Base-by-base conservation (phyloP, 768 basidiomycete species). In the Saitozyma podzolica region DNA sequence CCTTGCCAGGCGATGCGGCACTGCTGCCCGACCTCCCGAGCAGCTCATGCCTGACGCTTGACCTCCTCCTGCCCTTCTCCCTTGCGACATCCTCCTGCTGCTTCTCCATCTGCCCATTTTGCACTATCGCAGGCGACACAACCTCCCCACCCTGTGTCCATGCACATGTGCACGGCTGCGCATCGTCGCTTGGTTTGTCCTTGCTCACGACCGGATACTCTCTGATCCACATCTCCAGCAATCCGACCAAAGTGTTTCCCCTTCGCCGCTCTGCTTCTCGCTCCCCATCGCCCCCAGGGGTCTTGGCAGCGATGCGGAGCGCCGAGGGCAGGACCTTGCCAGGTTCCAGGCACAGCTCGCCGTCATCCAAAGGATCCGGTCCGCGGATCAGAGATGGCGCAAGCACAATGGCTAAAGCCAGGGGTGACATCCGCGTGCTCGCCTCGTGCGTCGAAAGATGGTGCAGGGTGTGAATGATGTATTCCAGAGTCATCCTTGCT, bases 361-460 rank as follows among this genome's bases (percentile, higher is more conserved):
- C 66, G 42, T 76, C 74, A 54, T 71, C 66, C 8, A 76, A 54
- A 0, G 69, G 61, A 60, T 76, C 65, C 6, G 62, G 52, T n/a
- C 67, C 65, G 13, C 48, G 20, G 17, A 76, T 73, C 29, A 76
- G 62, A 20, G 56, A 50, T 7, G 74, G 74, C 1, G 74, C 67
- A 37, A 71, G 56, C 40, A 67, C 64, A 50, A 73, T 76, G 6
- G 74, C 62, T 14, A 66, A 54, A 19, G 67, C 63, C 3, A 67
- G 59, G 0, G 69, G 41, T 8, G 69, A 61, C 74, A 76, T 76
- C 19, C 58, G 62, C 7, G 69, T 73, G 3, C n/a, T 37, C 2
- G 17, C 8, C 43, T 65, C 62, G 62, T 70, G 62, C 9, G 47
- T 41, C 8, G 54, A 52, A 0, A 73, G 50, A 20, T 65, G 41